Percentiles rank a stretch among this genome's conserved stretches.
phyloP scores from a whole-genome alignment of 2,329 filamentous ascomycete genomes.

The Penicillium sp. region DNA sequence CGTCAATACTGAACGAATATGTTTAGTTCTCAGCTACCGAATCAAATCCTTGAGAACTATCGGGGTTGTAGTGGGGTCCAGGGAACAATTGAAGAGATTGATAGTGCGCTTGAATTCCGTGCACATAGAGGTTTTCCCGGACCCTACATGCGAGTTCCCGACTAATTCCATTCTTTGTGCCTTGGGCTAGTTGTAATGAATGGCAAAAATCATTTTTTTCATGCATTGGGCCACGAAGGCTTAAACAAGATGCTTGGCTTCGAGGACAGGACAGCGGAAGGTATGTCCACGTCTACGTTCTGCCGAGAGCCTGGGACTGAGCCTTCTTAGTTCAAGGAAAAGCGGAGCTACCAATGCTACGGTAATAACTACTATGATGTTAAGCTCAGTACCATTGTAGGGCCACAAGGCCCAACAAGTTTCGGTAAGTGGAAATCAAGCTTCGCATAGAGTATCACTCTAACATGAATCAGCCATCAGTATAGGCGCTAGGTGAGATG shows the following conservation, averaged over 20 bases:
- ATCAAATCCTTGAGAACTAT: too few relatives aligned
- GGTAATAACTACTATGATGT: background rate
- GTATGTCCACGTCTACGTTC: constrained; percentile 96
- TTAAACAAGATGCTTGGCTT: constrained; percentile 90
- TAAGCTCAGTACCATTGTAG: constrained; percentile 30
- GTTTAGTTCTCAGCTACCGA: too few relatives aligned
- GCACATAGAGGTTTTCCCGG: constrained; percentile 87
- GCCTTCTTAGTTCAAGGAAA: constrained; percentile 85
- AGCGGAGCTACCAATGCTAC: constrained; percentile 59
- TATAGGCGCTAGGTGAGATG: too few relatives aligned
- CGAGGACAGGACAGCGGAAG: constrained; percentile 83
- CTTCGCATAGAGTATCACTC: too few relatives aligned
- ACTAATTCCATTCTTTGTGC: background rate
- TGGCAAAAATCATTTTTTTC: constrained; percentile 81
- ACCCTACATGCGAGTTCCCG: constrained; percentile 73
- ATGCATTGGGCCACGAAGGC: constrained; percentile 72
- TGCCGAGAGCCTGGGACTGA: constrained; percentile 77
- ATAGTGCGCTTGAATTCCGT: constrained; percentile 93
- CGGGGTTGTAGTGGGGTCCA: constrained; percentile 50
- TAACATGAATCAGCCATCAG: too few relatives aligned
- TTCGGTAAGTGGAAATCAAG: constrained; percentile 62
- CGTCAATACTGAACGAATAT: too few relatives aligned
- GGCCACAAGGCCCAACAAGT: constrained; percentile 71
- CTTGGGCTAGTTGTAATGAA: constrained; percentile 2
- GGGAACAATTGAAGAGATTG: constrained; percentile 87